Percentiles rank a stretch among this genome's conserved stretches.
These are phyloP conservation scores for Scorias spongiosa DNA, from an alignment of 2,329 filamentous ascomycete species.

Conservation along the genomic window DNA sequence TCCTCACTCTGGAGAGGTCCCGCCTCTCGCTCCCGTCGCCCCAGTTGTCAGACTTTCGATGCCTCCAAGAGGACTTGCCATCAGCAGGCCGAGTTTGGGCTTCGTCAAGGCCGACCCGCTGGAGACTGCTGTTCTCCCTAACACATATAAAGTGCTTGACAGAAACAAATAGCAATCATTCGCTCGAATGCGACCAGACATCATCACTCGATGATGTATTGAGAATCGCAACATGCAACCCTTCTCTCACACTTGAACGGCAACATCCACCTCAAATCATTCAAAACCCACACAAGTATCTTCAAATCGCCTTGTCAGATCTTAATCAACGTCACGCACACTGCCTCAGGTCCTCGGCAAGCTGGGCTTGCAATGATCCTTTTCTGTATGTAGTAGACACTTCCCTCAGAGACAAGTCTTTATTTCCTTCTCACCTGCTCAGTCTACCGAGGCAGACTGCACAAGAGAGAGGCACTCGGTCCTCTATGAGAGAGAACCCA, in stretches of 20 bases:
- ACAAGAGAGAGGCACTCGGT: constrained; percentile 42
- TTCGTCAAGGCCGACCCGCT: neutral
- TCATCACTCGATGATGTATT: too few relatives aligned
- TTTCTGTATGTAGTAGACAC: constrained; percentile 66
- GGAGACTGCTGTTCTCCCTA: neutral
- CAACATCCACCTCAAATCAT: neutral
- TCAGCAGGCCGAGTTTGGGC: neutral
- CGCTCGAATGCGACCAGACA: too few relatives aligned
- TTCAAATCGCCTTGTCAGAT: constrained; percentile 2
- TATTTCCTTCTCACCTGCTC: constrained; percentile 54
- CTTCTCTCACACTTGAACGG: neutral
- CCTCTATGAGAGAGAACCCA: constrained; percentile 3
- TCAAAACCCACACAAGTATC: neutral
- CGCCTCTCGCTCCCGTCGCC: constrained; percentile 24
- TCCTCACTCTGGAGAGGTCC: constrained; percentile 87
- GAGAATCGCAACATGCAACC: too few relatives aligned
- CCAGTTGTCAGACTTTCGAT: constrained; percentile 2
- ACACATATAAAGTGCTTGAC: neutral
- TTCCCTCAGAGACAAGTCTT: constrained; percentile 84
- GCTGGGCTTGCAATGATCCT: constrained; percentile 19
- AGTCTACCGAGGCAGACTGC: constrained; percentile 3
- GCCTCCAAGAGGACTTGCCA: neutral
- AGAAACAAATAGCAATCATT: neutral
- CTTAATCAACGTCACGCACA: neutral
- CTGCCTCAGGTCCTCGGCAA: neutral